Base-by-base conservation (phyloP, 331 rosid species). In the Malus hybrid region DNA sequence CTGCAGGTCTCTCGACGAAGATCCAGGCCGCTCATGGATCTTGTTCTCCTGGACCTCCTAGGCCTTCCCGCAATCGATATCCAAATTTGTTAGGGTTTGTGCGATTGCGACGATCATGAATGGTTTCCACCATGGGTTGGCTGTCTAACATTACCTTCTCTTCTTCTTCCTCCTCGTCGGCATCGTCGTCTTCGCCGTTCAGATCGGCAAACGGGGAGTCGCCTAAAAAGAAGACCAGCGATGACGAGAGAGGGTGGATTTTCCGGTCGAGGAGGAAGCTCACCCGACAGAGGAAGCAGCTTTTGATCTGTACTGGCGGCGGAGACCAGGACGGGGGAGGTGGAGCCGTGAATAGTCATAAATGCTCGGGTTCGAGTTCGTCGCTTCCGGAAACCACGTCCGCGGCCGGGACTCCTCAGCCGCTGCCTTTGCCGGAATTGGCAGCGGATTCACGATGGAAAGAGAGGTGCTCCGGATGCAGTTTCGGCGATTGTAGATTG, bases 401-500 rank as follows among this genome's bases (percentile, higher is more conserved):
- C 0, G 5, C 82, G 15, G 44, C 74, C 9, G 84, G 54, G 9
- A 78, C 15, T 33, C 93, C 98, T 42, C 93, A 83, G 32, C 98
- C 98, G 0, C 84, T 95, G 57, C 98, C 99, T 10, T 84, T 92
- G 79, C 98, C 97, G 66, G 96, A 90, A 32, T 24, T 73, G 39
- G 7, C 87, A 15, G 63, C 7, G 14, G 63, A 57, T 1, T 57
- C 3, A 6, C 14, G 14, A n/a, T 57, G 63, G 14, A 77, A 74
- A 2, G 85, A 63, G 48, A 29, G 71, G 34, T 16, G 27, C 39
- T 67, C 75, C 20, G 78, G 71, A 50, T 78, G 62, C 4, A 77
- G 48, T 48, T 83, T 80, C 27, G 56, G 42, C 10, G 77, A 77
- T 54, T 82, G 79, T 65, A 91, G 84, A 34, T 80, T 85, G 6